Conservation (phyloP, 2,329 filamentous ascomycete genomes). For the Sclerotinia trifoliorum region DNA sequence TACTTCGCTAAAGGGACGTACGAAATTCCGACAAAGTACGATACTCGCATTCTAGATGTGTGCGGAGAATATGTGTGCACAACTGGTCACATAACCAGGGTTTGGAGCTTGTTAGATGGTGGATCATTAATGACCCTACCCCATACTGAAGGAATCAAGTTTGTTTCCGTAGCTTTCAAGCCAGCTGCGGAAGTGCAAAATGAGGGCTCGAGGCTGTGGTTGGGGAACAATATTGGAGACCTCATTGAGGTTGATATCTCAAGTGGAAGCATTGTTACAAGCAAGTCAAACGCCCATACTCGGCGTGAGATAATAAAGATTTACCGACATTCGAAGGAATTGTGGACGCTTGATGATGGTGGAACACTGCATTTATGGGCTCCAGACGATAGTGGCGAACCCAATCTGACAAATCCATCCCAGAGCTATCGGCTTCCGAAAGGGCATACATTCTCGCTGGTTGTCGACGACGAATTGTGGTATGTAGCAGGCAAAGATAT, state of each 20-base stretch:
- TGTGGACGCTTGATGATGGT: conserved; percentile 92
- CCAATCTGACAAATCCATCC: conserved; percentile 69
- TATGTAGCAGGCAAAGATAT: conserved; percentile 84
- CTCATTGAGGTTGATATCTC: conserved; percentile 83
- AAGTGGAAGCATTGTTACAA: conserved; percentile 67
- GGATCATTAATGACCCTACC: conserved; percentile 76
- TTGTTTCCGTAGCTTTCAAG: conserved; percentile 81
- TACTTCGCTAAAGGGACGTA: conserved; percentile 67
- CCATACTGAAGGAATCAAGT: conserved; percentile 82
- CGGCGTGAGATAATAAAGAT: conserved; percentile 81
- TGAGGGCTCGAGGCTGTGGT: conserved; percentile 81
- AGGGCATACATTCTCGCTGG: conserved; percentile 84
- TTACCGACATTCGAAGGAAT: conserved; percentile 78
- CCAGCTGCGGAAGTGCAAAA: conserved; percentile 73
- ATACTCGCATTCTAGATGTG: conserved; percentile 80
- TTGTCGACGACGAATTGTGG: conserved; percentile 84
- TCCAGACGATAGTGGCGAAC: conserved; percentile 67
- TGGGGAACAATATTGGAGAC: conserved; percentile 86
- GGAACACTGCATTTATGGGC: conserved; percentile 87
- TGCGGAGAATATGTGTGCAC: conserved; percentile 87
- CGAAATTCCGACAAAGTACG: conserved; percentile 81
- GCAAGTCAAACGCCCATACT: conserved; percentile 70
- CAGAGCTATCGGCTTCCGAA: conserved; percentile 75
- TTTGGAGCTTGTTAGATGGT: conserved; percentile 83
- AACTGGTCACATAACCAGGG: conserved; percentile 79